Evolutionary conservation across 208 protist species (phyloP), one percentile per base, ranked within the genome.

Genomic region (Acanthamoeba culbertsoni): DNA sequence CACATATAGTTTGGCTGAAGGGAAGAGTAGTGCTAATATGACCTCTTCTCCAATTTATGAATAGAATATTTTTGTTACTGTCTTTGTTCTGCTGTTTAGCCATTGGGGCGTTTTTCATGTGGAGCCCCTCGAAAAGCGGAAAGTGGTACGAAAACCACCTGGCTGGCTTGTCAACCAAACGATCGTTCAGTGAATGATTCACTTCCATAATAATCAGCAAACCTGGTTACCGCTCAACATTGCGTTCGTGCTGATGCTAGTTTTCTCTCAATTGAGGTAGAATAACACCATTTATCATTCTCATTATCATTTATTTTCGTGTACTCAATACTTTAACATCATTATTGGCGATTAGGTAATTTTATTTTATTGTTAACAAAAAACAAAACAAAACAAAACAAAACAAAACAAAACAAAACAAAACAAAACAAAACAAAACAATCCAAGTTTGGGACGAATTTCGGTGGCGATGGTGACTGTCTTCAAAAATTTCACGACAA

Each of bases 401-500:
- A n/a, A n/a, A n/a, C n/a, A n/a, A n/a, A n/a, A n/a, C n/a, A n/a
- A n/a, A n/a, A n/a, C n/a, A n/a, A n/a, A n/a, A n/a, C n/a, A n/a
- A n/a, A n/a, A n/a, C n/a, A n/a, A n/a, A n/a, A n/a, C n/a, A n/a
- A n/a, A n/a, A n/a, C n/a, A n/a, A n/a, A n/a, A n/a, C n/a, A n/a
- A n/a, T n/a, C n/a, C n/a, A 28, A 89, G 79, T 20, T 37, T 89
- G 43, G 79, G 79, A 7, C 28, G 20, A 2, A 46, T 89, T 18
- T 68, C 51, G 2, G 79, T 89, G 45, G 79, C 79, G 14, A 89
- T 89, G 79, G 79, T 89, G 28, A 89, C 79, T 1, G 35, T 89
- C 1, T 89, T 89, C 79, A 89, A 89, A 51, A 89, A 89, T 35
- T 89, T 89, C 53, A 89, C 79, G 31, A 89, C 79, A 0, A 89